Percentiles rank a stretch among this genome's conserved stretches.
These are phyloP conservation scores for Sporothrix variecibatus DNA, from an alignment of 2,329 filamentous ascomycete genomes.

Conservation along the genomic window DNA sequence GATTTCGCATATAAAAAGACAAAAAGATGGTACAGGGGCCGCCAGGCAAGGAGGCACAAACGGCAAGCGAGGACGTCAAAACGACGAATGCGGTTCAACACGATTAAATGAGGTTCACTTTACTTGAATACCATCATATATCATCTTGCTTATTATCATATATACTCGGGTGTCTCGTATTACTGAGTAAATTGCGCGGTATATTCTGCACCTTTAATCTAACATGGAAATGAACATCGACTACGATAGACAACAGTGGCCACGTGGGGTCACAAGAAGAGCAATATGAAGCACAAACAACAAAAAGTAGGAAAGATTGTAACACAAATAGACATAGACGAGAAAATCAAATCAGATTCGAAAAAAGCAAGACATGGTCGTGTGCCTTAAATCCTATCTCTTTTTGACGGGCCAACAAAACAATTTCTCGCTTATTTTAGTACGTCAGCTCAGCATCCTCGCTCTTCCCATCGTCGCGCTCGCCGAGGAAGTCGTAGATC, in stretches of 20 bases:
- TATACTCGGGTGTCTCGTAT: too few relatives aligned
- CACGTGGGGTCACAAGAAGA: background rate
- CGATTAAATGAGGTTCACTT: background rate
- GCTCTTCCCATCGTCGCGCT: slow-evolving; percentile 25
- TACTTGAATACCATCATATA: background rate
- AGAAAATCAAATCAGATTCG: background rate
- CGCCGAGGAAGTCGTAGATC: slow-evolving; percentile 55
- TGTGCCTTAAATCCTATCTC: background rate
- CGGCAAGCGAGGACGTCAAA: background rate
- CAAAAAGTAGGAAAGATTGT: background rate
- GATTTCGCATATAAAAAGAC: background rate
- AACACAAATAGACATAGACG: background rate
- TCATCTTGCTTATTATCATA: background rate
- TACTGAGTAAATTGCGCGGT: background rate
- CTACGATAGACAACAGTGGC: background rate
- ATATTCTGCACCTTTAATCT: background rate
- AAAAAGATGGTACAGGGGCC: background rate
- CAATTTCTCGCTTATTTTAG: slow-evolving; percentile 24
- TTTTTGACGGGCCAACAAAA: background rate
- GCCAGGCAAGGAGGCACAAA: background rate
- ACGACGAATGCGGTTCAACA: slow-evolving; percentile 2
- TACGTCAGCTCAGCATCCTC: slow-evolving; percentile 25
- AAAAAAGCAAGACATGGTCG: background rate
- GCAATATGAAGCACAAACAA: background rate
- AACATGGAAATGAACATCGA: background rate